These are phyloP conservation scores for Xylaria cubensis DNA, from an alignment of 495 filamentous ascomycete species.

Conservation along the genomic window DNA sequence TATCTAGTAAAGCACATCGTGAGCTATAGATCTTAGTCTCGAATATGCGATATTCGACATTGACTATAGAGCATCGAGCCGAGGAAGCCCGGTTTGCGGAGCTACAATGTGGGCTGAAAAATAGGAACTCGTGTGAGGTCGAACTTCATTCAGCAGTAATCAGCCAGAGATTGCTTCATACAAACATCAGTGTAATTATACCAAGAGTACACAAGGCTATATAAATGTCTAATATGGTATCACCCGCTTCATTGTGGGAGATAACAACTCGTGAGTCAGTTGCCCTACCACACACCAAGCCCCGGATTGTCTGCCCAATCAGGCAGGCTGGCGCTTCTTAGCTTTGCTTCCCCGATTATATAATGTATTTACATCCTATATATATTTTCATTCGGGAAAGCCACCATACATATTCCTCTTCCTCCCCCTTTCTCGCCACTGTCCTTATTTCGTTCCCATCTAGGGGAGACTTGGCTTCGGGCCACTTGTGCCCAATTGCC, in stretches of 20 bases:
- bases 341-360: slow-evolving; percentile 4
- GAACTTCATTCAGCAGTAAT: background rate
- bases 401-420: background rate
- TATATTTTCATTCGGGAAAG: background rate
- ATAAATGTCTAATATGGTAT: background rate
- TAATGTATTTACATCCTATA: background rate
- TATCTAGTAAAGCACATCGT: background rate
- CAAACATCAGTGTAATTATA: background rate
- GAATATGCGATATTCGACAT: background rate
- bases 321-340: background rate
- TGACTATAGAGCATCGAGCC: background rate
- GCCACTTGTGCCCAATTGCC: background rate
- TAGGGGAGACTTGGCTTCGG: background rate
- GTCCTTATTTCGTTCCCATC: background rate
- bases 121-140: background rate
- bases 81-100: background rate
- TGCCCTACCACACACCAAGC: background rate
- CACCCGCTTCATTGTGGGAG: background rate
- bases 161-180: background rate
- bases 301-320: background rate
- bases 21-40: background rate
- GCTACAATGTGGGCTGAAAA: slow-evolving; percentile 1
- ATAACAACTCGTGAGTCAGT: background rate
- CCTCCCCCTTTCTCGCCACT: background rate
- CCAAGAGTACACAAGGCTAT: background rate